Percentiles rank a stretch among this genome's conserved stretches.
These are phyloP conservation scores for Lipomyces sp. DNA, from an alignment of 805 yeast species.

Conservation along the genomic window DNA sequence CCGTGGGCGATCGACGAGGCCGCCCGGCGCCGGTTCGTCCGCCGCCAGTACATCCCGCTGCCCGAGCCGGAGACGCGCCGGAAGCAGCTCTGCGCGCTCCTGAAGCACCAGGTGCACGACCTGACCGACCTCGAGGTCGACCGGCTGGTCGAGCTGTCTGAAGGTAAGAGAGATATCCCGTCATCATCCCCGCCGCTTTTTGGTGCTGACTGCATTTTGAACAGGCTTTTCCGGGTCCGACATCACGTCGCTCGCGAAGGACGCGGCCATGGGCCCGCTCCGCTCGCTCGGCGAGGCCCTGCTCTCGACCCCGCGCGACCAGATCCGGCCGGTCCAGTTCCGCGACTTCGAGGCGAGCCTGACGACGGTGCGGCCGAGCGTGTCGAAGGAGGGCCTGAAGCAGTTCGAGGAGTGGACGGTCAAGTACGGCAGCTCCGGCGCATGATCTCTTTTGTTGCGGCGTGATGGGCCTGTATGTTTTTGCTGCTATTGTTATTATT, in stretches of 20 bases:
- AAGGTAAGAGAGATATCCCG: too few relatives aligned
- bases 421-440: conserved; percentile 85
- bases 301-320: conserved; percentile 62
- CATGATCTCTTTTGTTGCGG: conserved; percentile 38
- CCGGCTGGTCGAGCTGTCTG: conserved; percentile 60
- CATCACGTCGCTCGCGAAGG: conserved; percentile 88
- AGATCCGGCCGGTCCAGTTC: conserved; percentile 70
- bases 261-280: conserved; percentile 97
- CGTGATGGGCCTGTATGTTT: too few relatives aligned
- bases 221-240: conserved; percentile 79
- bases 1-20: conserved; percentile 99
- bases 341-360: conserved; percentile 74
- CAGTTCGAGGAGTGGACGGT: conserved; percentile 88
- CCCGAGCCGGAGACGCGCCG: conserved; percentile 83
- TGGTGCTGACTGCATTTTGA: neutral
- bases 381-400: conserved; percentile 71
- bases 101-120: conserved; percentile 69
- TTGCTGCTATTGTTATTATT: too few relatives aligned
- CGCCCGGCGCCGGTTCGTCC: conserved; percentile 86
- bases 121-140: conserved; percentile 61
- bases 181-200: too few relatives aligned
- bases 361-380: conserved; percentile 81
- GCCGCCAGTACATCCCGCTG: conserved; percentile 88
- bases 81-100: conserved; percentile 63
- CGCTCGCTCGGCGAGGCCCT: conserved; percentile 84